These are phyloP conservation scores for Scenedesmus sp. DNA, from an alignment of 163 green algal genomes.

Conservation along the genomic window DNA sequence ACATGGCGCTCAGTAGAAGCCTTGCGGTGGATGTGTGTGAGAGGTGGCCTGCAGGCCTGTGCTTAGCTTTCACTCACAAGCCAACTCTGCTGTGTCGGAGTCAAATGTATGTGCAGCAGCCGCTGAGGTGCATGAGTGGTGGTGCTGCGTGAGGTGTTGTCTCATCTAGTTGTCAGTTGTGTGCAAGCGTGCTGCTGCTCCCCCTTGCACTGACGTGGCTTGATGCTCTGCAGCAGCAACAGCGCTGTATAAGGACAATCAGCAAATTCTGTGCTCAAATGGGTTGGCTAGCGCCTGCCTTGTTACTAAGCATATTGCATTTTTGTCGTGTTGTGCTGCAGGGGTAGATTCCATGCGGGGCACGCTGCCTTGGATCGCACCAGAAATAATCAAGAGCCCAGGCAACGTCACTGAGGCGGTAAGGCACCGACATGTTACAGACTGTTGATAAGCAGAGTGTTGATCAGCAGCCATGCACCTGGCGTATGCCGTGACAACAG, in stretches of 20 bases:
- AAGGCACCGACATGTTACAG: neutral
- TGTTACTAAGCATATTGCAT: neutral
- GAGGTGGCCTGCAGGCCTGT: too few species aligned
- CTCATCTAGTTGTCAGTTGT: too few species aligned
- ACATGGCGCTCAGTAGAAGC: neutral
- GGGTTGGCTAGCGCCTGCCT: neutral
- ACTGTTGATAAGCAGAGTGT: too few species aligned
- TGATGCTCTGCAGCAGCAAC: neutral
- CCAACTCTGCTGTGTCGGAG: too few species aligned
- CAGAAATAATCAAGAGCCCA: constrained; percentile 75
- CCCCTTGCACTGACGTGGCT: neutral
- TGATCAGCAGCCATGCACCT: neutral
- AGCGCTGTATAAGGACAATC: neutral
- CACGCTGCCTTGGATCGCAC: constrained; percentile 86
- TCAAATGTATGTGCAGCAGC: too few species aligned
- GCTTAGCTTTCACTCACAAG: too few species aligned
- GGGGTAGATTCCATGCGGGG: constrained; percentile 68
- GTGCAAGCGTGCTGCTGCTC: too few species aligned
- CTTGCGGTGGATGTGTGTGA: too few species aligned
- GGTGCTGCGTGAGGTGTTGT: too few species aligned
- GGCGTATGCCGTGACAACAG: too few species aligned
- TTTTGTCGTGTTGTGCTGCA: neutral
- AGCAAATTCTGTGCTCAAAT: neutral
- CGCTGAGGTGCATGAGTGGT: too few species aligned
- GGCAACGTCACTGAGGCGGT: neutral